A percentile compares a stretch with the other conserved stretches of the same genome.
These are phyloP conservation scores for Elaeis guineensis DNA, from an alignment of 176 grass and related monocot genomes.

Conservation along the genomic window DNA sequence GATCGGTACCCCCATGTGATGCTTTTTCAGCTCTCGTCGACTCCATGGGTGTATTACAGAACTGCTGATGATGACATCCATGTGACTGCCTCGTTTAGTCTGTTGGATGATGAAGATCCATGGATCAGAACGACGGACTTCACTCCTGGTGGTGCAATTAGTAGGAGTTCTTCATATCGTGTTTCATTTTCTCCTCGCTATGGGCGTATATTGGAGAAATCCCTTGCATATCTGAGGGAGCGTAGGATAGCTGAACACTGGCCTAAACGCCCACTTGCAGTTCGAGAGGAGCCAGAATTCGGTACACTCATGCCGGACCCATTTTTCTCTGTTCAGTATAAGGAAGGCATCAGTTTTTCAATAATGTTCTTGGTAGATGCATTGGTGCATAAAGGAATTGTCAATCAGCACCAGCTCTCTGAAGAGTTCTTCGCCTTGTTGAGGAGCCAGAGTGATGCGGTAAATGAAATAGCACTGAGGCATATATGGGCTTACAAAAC, in stretches of 20 bases:
- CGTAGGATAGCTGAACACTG: slow-evolving; percentile 21
- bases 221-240: slow-evolving; percentile 41
- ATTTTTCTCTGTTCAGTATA: slow-evolving; percentile 60
- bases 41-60: slow-evolving; percentile 43
- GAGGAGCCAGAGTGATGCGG: slow-evolving; percentile 24
- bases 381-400: slow-evolving; percentile 72
- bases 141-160: slow-evolving; percentile 46
- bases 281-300: slow-evolving; percentile 47
- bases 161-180: slow-evolving; percentile 47
- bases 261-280: slow-evolving; percentile 4
- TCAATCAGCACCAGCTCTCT: slow-evolving; percentile 67
- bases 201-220: slow-evolving; percentile 42
- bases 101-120: slow-evolving; percentile 73
- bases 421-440: slow-evolving; percentile 56
- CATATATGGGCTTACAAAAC: too few relatives aligned
- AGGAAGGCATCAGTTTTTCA: slow-evolving; percentile 40
- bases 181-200: slow-evolving; percentile 44
- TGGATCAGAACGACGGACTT: slow-evolving; percentile 79
- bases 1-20: slow-evolving; percentile 28
- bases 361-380: slow-evolving; percentile 68
- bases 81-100: slow-evolving; percentile 41
- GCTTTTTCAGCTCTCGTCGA: slow-evolving; percentile 31
- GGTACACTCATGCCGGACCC: slow-evolving; percentile 27
- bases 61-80: slow-evolving; percentile 82
- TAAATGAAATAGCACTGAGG: slow-evolving; percentile 8